These are phyloP conservation scores for Fragaria nilgerrensis DNA, from an alignment of 306 rosid species.

Conservation along the genomic window DNA sequence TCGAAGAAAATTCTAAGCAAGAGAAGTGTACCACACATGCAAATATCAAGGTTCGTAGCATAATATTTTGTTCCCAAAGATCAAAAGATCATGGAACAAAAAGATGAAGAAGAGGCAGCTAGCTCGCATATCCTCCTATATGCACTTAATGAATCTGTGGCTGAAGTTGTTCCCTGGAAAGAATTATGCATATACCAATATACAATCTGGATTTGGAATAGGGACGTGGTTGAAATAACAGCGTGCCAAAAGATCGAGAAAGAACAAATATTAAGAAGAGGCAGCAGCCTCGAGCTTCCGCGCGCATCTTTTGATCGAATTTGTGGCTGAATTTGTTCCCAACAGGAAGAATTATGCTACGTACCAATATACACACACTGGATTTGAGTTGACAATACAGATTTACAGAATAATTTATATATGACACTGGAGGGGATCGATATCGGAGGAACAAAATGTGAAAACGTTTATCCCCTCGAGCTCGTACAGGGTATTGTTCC, in stretches of 20 bases:
- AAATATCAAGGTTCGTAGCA: too few species aligned
- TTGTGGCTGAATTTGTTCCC: not conserved
- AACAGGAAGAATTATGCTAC: not conserved
- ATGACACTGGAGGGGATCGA: not conserved
- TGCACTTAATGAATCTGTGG: too few species aligned
- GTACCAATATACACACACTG: not conserved
- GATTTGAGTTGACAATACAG: not conserved
- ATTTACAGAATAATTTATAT: not conserved
- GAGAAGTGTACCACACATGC: too few species aligned
- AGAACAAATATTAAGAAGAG: not conserved
- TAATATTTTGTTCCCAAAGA: too few species aligned
- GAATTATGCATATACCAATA: too few species aligned
- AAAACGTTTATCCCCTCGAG: not conserved
- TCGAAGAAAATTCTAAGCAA: too few species aligned
- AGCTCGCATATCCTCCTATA: too few species aligned
- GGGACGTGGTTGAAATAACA: not conserved
- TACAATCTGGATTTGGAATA: not conserved
- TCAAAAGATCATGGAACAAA: not conserved
- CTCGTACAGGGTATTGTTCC: not conserved
- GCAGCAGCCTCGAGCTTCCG: not conserved
- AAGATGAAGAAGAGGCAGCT: too few species aligned
- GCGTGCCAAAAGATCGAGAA: not conserved
- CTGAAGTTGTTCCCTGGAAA: too few species aligned
- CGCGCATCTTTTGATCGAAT: not conserved
- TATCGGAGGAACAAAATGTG: too few species aligned